Evolutionary conservation across 2,329 filamentous ascomycete species (phyloP), one percentile per base, ranked within the genome.

Genomic region (Colletotrichum camelliae): DNA sequence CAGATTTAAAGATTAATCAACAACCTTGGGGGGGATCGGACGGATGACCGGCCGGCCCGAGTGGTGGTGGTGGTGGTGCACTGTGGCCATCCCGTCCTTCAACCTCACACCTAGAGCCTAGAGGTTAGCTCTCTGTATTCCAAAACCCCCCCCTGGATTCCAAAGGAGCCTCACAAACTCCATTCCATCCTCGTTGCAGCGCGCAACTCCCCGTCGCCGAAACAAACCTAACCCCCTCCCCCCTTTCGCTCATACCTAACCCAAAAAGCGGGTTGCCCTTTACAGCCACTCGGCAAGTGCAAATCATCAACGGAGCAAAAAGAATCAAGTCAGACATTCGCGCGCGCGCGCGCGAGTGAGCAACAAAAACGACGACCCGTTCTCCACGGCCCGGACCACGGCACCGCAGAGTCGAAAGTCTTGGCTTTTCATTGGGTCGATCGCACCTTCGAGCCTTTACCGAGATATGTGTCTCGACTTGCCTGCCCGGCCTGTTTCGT

Each of bases 341-440:
- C 31, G 27, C 31, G 58, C 31, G 58, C 31, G 27, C 31, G 31
- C 58, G 31, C 58, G 58, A 62, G 58, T 62, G 37, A 62, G 57
- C 67, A 48, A 16, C 18, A 48, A 48, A 48, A 13, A 35, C 39
- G 39, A 48, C 39, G 18, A 21, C n/a, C 27, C 57, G 18, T 35
- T 70, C 39, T 66, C 69, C 60, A 57, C 60, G 69, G 31, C 43
- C 69, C 60, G 69, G 60, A 71, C n/a, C 60, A 57, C 69, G 60
- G 69, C 69, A 71, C 61, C 21, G 31, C 52, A 12, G 12, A 35
- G 27, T n/a, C 18, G 18, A n/a, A 39, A 27, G 43, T n/a, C 58
- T 67, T 67, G 68, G 68, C 68, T 70, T 37, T 55, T 8, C 39
- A 48, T 58, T 29, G 24, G 57, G 68, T 16, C 60, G 58, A 70